Percentiles rank a stretch among this genome's conserved stretches.
These are phyloP conservation scores for Naematelia encephala DNA, from an alignment of 768 basidiomycete species.

Conservation along the genomic window DNA sequence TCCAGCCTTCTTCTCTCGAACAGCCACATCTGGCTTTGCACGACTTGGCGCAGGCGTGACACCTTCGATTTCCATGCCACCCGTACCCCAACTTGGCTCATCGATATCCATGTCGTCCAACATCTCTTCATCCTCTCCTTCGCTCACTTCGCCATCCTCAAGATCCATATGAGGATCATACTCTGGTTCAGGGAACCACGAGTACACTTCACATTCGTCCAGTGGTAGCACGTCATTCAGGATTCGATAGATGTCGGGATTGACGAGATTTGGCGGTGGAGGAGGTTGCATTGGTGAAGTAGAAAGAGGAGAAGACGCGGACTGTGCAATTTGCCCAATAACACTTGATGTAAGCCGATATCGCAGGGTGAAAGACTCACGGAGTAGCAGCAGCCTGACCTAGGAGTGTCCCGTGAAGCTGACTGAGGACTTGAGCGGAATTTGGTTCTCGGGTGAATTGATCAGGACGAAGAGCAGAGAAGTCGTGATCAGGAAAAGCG, in stretches of 20 bases:
- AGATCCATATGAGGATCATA: constrained; percentile 76
- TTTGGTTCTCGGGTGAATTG: constrained; percentile 67
- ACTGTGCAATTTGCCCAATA: not conserved
- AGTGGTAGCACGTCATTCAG: constrained; percentile 88
- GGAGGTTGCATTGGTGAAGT: constrained; percentile 7
- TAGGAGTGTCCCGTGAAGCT: constrained; percentile 27
- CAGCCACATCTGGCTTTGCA: constrained; percentile 11
- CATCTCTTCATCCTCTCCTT: constrained; percentile 24
- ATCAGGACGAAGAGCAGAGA: constrained; percentile 82
- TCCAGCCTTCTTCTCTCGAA: constrained; percentile 16
- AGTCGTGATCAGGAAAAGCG: constrained; percentile 97
- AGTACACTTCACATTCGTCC: constrained; percentile 89
- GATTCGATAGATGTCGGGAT: constrained; percentile 80
- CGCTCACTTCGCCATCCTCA: constrained; percentile 54
- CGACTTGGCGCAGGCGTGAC: constrained; percentile 18
- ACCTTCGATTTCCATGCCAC: constrained; percentile 41
- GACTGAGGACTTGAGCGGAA: constrained; percentile 33
- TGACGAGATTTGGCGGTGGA: constrained; percentile 55
- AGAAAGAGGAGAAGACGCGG: constrained; percentile 11
- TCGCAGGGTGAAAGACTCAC: constrained; percentile 7
- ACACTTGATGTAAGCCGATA: not conserved
- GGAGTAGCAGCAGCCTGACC: constrained; percentile 15
- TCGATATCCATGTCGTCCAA: constrained; percentile 26
- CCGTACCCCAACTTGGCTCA: constrained; percentile 31
- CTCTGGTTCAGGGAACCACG: constrained; percentile 87